Base-by-base conservation (phyloP, 202 grass and related monocot species). In the Alloteropsis angusta region DNA sequence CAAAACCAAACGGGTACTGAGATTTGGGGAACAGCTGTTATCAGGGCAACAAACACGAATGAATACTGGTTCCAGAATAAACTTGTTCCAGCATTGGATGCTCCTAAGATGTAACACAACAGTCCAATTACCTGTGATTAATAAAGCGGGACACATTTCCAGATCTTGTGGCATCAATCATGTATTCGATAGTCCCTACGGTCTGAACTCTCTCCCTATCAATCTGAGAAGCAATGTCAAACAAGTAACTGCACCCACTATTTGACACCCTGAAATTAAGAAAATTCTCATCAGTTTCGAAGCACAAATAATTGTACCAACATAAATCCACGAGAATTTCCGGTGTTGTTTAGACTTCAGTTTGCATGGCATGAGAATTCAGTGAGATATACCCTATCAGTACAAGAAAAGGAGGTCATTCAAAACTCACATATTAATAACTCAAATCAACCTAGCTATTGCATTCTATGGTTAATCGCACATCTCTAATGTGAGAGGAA, bases 111-210 rank as follows among this genome's bases (percentile, higher is more conserved):
- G n/a, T 52, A 54, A 73, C 41, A 21, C 80, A 60, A 38, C 25
- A 86, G 53, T 62, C 12, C 15, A 74, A 75, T 86, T 65, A 98
- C 96, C 96, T 99, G 85, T 99, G 96, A 80, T 99, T 96, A 82
- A 99, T 99, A 88, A 96, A 99, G 37, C 92, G 85, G 19, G 92
- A 88, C 15, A 96, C 84, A 82, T 99, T 99, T 37, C 88, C 90
- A 82, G 89, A 93, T 83, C 86, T 90, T 37, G 80, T 84, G 55
- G 96, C 85, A 90, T 99, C 96, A 77, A 96, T 95, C 77, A 79
- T 79, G 85, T 81, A 93, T 23, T 61, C 46, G 4, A 74, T 55
- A 43, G 63, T 65, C 48, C 90, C 92, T 62, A 74, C 75, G 62
- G 76, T 83, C 58, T 72, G 76, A 74, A 74, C 76, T 89, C 72